Evolutionary conservation across 2,329 filamentous ascomycete genomes (phyloP), one percentile per base, ranked within the genome.

Genomic region (Curvularia lunata): DNA sequence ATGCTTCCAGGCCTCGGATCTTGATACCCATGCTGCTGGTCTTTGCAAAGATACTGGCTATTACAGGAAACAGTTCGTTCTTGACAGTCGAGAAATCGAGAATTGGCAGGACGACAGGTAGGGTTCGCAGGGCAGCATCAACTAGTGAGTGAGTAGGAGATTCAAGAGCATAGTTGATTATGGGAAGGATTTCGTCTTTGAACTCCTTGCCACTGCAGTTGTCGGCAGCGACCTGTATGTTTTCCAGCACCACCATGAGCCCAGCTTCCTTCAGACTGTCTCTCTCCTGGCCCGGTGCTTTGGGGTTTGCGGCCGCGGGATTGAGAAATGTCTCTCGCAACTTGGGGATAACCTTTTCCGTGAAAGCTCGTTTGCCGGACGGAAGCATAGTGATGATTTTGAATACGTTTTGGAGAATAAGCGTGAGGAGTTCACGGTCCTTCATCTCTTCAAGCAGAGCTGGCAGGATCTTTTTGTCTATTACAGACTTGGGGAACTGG

Each of bases 61-160:
- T 91, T 1, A 96, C 88, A 0, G 95, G 95, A 75, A 99, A 99
- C 1, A 99, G 84, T 62, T 98, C 94, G 68, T 96, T 95, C 77
- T 98, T 99, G 69, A 97, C 93, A 0, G 94, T 98, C 65, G 90
- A 96, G 67, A 97, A 98, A 77, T 99, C 95, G 7, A 99, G 86
- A 2, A 95, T 87, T 0, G 92, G 91, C 5, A 98, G 80, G n/a
- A 97, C 86, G 1, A 86, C 83, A 1, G 92, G 89, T 5, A 99
- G 79, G 27, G 89, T 91, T 48, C 89, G 86, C 13, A 99, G 82
- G 2, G 92, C 89, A 4, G 91, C 90, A 77, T 98, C 95, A 0
- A 97, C 90, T 16, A 99, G 83, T 1, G 90, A 89, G 66, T 96
- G 95, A 0, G 93, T 97, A 0, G 91, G 85, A 9, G 92, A 97